A percentile compares a stretch with the other conserved stretches of the same genome.
phyloP scores from a whole-genome alignment of 108 stramenopile genomes.

The Cyclotella choctawhatcheeana region DNA sequence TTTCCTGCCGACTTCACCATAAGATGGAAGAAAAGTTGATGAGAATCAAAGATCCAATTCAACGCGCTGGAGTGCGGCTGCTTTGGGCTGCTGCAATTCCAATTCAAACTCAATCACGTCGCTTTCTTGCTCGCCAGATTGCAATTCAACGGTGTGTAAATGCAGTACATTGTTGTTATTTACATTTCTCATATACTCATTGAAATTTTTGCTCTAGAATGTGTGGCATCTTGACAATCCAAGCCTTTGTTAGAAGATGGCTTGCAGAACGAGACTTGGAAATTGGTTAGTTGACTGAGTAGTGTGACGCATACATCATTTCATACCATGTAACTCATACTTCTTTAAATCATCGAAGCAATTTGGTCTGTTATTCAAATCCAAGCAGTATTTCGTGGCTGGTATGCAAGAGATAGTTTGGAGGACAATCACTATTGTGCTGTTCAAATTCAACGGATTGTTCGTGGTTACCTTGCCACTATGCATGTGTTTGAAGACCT shows the following conservation, averaged over 20 bases:
- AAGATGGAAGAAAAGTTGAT: constrained; percentile 45
- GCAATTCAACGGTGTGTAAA: constrained; percentile 55
- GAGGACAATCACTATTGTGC: constrained; percentile 62
- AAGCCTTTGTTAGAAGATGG: constrained; percentile 79
- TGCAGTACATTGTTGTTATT: too few species aligned
- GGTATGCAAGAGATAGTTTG: constrained; percentile 60
- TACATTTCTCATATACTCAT: not conserved
- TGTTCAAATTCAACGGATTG: constrained; percentile 71
- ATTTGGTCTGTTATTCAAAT: constrained; percentile 61
- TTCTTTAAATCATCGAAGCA: constrained; percentile 7
- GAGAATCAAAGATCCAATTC: constrained; percentile 80
- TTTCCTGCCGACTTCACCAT: not conserved
- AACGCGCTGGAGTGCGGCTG: constrained; percentile 74
- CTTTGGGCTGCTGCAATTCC: constrained; percentile 83
- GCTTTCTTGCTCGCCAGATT: constrained; percentile 68
- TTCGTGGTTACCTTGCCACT: constrained; percentile 69
- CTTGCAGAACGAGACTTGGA: constrained; percentile 65
- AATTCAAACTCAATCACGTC: constrained; percentile 74
- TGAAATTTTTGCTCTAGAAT: constrained; percentile 26
- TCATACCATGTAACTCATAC: not conserved
- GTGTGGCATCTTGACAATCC: constrained; percentile 79
- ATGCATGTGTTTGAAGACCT: constrained; percentile 68
- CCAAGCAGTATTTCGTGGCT: constrained; percentile 74
- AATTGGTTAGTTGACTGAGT: constrained; percentile 28
- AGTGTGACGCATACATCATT: not conserved